A percentile compares a stretch with the other conserved stretches of the same genome.
phyloP scores from a whole-genome alignment of 177 flowering plant genomes.

The Vitis hybrid region DNA sequence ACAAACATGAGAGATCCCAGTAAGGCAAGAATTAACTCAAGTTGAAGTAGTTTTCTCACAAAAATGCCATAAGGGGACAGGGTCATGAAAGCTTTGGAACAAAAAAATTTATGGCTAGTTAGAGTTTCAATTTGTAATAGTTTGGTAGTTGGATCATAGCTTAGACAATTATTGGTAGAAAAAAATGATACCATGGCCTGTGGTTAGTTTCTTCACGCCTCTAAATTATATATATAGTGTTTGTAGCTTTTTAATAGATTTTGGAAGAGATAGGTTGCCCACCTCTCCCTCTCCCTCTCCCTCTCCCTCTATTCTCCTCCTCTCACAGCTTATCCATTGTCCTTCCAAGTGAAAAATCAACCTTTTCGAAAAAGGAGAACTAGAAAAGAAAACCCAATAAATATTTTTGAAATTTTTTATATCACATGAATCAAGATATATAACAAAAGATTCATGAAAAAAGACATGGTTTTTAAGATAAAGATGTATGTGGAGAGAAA shows the following conservation, averaged over 20 bases:
- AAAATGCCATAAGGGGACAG: too few relatives aligned
- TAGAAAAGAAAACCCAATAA: neutral
- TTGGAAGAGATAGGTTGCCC: slow-evolving; percentile 51
- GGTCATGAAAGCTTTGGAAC: too few relatives aligned
- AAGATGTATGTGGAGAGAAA: neutral
- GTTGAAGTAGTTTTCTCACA: too few relatives aligned
- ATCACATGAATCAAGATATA: neutral
- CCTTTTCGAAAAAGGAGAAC: slow-evolving; percentile 11
- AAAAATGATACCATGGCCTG: slow-evolving; percentile 17
- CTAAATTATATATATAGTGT: neutral
- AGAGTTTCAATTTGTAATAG: neutral
- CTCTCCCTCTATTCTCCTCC: slow-evolving; percentile 40
- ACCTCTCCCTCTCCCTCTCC: slow-evolving; percentile 21
- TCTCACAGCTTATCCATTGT: slow-evolving; percentile 53
- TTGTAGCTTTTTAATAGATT: neutral
- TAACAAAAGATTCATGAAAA: neutral
- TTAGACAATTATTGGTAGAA: slow-evolving; percentile 12
- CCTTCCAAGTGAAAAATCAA: neutral
- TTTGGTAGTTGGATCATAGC: slow-evolving; percentile 5
- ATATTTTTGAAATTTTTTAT: neutral
- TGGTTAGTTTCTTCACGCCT: slow-evolving; percentile 27
- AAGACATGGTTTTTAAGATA: neutral
- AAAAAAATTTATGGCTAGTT: neutral
- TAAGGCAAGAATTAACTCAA: too few relatives aligned
- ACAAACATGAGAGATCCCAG: too few relatives aligned